Percentiles rank a stretch among this genome's conserved stretches.
Evolutionary conservation across 495 filamentous ascomycete genomes (phyloP).

Genomic region (Saxophila tyrrhenica): DNA sequence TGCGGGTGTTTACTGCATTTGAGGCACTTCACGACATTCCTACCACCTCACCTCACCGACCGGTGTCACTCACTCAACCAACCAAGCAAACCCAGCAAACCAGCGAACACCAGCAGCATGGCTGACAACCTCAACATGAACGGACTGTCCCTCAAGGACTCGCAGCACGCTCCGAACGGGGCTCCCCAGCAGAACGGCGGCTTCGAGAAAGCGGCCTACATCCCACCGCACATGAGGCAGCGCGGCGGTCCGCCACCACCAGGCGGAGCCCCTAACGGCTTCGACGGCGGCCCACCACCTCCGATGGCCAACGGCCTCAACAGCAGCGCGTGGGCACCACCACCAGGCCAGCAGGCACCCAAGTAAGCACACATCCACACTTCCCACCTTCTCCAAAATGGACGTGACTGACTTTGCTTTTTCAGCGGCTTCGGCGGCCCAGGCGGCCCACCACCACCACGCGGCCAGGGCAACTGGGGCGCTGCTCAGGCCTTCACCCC

Average conservation of each 20-base stretch:
- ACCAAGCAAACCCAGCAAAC: background rate
- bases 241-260: conserved; percentile 34
- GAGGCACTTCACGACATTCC: conserved; percentile 1
- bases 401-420: background rate
- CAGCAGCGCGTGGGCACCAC: conserved; percentile 48
- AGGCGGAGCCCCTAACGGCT: conserved; percentile 12
- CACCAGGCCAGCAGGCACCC: conserved; percentile 4
- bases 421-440: conserved; percentile 22
- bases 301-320: conserved; percentile 38
- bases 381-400: background rate
- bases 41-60: conserved; percentile 10
- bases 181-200: conserved; percentile 23
- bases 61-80: conserved; percentile 14
- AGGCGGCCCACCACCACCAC: conserved; percentile 7
- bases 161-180: conserved; percentile 45
- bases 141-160: conserved; percentile 64
- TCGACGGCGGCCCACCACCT: conserved; percentile 14
- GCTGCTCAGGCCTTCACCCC: conserved; percentile 63
- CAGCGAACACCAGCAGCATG: conserved; percentile 46
- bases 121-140: conserved; percentile 92
- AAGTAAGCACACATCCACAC: conserved; percentile 10
- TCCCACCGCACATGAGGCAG: conserved; percentile 83
- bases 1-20: conserved; percentile 1
- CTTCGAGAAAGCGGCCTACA: conserved; percentile 64
- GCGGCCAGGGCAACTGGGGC: conserved; percentile 61